A percentile compares a stretch with the other conserved stretches of the same genome.
Conservation (phyloP, 73 alveolate species). For the Stentor roeselii region DNA sequence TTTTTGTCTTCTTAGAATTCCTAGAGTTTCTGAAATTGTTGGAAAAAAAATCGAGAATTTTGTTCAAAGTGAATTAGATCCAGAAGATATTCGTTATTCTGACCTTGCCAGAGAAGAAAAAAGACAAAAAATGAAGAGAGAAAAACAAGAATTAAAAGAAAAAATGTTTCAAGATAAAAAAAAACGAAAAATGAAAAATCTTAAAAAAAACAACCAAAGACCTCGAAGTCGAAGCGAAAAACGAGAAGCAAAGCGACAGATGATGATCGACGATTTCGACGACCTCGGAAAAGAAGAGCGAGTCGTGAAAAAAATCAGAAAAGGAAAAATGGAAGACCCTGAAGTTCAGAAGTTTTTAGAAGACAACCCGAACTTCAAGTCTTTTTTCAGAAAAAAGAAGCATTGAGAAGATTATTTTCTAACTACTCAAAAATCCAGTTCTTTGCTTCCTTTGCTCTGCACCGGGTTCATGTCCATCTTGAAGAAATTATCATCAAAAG, state of each 20-base stretch:
- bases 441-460: background rate
- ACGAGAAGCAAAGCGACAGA: conserved; percentile 74
- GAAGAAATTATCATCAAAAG: background rate
- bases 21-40: conserved; percentile 97
- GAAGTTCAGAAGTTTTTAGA: conserved; percentile 57
- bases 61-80: conserved; percentile 57
- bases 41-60: conserved; percentile 73
- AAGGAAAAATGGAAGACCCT: conserved; percentile 80
- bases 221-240: conserved; percentile 68
- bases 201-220: conserved; percentile 63
- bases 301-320: conserved; percentile 75
- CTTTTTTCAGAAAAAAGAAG: conserved; percentile 4
- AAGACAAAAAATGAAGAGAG: conserved; percentile 47
- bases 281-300: conserved; percentile 81
- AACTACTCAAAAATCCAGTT: background rate
- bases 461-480: background rate
- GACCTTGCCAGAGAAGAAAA: conserved; percentile 85
- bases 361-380: conserved; percentile 15
- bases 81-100: conserved; percentile 73
- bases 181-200: conserved; percentile 53
- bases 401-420: background rate
- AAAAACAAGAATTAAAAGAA: conserved; percentile 55
- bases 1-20: conserved; percentile 87
- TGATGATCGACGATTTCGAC: conserved; percentile 75
- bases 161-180: conserved; percentile 53